Conservation (phyloP, 208 protist genomes). For the Crithidia expoeki region DNA sequence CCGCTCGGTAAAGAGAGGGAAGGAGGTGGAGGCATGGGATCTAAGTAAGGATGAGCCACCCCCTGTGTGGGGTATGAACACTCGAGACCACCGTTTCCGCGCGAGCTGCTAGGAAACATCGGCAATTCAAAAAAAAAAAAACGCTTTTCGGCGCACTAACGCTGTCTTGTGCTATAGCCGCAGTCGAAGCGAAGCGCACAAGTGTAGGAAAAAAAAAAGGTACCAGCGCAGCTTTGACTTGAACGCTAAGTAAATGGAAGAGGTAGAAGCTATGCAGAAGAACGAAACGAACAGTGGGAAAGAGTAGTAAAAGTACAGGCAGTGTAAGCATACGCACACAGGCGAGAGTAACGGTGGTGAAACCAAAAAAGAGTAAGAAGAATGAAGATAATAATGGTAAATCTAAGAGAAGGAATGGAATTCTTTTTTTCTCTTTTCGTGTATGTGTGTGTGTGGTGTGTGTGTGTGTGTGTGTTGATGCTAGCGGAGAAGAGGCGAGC, state of each 20-base stretch:
- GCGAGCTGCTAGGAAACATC: slow-evolving; percentile 15
- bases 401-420: background rate
- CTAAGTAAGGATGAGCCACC: slow-evolving; percentile 18
- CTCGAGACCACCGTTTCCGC: slow-evolving; percentile 10
- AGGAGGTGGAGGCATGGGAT: slow-evolving; percentile 5
- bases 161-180: too few species aligned
- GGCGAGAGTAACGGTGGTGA: background rate
- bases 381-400: background rate
- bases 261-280: background rate
- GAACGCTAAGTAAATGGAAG: background rate
- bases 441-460: background rate
- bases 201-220: background rate
- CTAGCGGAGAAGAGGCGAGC: background rate
- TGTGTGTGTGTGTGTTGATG: background rate
- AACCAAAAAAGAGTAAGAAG: background rate
- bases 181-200: background rate
- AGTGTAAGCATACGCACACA: slow-evolving; percentile 2
- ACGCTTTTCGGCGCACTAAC: too few species aligned
- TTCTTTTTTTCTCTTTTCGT: background rate
- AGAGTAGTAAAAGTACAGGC: slow-evolving; percentile 15
- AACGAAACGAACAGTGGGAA: background rate
- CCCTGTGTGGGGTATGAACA: slow-evolving; percentile 1
- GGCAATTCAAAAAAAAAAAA: slow-evolving; percentile 1
- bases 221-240: background rate
- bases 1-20: background rate